Base-by-base conservation (phyloP, 2,329 filamentous ascomycete genomes). In the Davidsoniella australis region DNA sequence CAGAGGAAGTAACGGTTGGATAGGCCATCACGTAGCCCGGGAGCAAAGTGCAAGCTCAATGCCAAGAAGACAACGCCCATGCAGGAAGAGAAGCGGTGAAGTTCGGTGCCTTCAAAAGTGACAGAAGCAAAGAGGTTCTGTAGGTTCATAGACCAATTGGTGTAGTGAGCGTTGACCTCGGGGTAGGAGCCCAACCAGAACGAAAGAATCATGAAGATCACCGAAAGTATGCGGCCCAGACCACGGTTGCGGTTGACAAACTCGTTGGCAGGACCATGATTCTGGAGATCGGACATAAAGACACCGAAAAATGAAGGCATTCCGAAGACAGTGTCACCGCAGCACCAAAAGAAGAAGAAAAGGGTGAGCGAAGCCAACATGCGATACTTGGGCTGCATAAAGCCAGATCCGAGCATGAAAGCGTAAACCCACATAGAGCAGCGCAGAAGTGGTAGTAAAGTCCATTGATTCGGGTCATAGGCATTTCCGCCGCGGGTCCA, bases 291-390 rank as follows among this genome's bases (percentile, higher is more conserved):
- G 29, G 74, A 71, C 26, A 81, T 65, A 57, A 80, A 73, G 56
- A 75, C 75, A 53, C 77, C 77, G 52, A 71, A 72, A 60, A 77
- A 74, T 58, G 78, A 73, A 59, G 76, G 76, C 62, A 74, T 71
- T 45, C 71, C 70, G 53, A 73, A 74, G 36, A 62, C 62, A 26
- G 65, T 54, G 37, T 63, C 60, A 6, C 54, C 54, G 20, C 62
- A 62, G 17, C 56, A 60, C 51, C 66, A 64, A 58, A 65, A 72
- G 55, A 67, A 71, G 55, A 70, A 74, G n/a, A 68, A 73, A 49
- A 75, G 60, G 14, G 63, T 59, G 49, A 69, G 55, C 29, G 68
- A 62, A 1, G 66, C 62, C 50, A 69, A 59, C 61, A 74, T 69
- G 42, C 74, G 64, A 56, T 69, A 74, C 42, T 62, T 60, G 3